Evolutionary conservation across 805 yeast species (phyloP).

Genomic region (Spathaspora girioi): DNA sequence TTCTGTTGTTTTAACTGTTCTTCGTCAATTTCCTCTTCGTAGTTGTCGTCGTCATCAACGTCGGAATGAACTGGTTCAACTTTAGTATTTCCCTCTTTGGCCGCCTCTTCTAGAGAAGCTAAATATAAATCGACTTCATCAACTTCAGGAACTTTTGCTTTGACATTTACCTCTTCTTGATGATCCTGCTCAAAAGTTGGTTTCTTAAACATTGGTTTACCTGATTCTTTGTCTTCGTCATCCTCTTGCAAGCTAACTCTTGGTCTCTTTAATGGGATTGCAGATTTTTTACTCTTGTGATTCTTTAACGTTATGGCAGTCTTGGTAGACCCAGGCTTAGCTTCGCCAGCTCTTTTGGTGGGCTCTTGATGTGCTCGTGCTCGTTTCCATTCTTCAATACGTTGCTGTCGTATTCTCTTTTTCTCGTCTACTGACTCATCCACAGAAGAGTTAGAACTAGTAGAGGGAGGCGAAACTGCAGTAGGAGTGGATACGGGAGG

Average conservation of each 20-base stretch:
- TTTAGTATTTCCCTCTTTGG: neutral
- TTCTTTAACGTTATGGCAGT: constrained; percentile 4
- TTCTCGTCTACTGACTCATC: constrained; percentile 9
- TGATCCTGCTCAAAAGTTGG: constrained; percentile 11
- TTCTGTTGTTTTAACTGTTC: constrained; percentile 32
- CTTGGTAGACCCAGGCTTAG: neutral
- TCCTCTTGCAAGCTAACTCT: constrained; percentile 19
- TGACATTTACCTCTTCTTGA: constrained; percentile 12
- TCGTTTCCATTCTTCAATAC: constrained; percentile 52
- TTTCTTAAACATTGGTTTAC: constrained; percentile 16
- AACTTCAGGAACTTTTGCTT: constrained; percentile 34
- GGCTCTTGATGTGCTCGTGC: constrained; percentile 16
- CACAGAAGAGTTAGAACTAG: neutral
- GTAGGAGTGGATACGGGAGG: neutral
- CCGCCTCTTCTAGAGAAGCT: constrained; percentile 1
- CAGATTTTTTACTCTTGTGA: constrained; percentile 2
- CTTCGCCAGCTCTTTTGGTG: neutral
- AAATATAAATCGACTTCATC: constrained; percentile 20
- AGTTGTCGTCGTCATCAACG: constrained; percentile 14
- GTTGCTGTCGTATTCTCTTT: constrained; percentile 28
- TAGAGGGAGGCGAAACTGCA: neutral
- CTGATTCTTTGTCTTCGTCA: constrained; percentile 22
- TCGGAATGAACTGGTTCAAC: constrained; percentile 7
- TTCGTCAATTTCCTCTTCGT: constrained; percentile 29
- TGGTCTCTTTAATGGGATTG: constrained; percentile 7